Evolutionary conservation across 2,329 filamentous ascomycete species (phyloP), one percentile per base, ranked within the genome.

Genomic region (Fusarium domesticum): DNA sequence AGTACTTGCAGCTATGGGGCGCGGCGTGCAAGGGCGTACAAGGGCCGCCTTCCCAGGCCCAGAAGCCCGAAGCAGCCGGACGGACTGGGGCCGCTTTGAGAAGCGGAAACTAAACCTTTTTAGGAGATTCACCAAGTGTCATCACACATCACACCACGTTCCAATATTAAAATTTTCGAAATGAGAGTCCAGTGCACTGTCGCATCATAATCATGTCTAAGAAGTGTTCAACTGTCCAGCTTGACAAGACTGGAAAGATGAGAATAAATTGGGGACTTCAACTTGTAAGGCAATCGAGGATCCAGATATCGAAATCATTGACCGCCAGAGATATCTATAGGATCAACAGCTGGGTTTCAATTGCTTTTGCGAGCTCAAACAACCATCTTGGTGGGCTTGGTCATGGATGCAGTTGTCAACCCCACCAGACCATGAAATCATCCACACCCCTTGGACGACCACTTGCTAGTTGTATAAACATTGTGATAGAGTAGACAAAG

Each of bases 21-120:
- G n/a, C n/a, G n/a, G n/a, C n/a, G n/a, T n/a, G n/a, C n/a, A n/a
- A n/a, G n/a, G 31, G 11, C 16, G 20, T 23, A 42, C 40, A 50
- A 45, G 54, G 57, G 49, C 42, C 53, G 55, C 51, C 20, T 47
- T 57, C 44, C 36, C 18, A 39, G 42, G 39, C 50, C 42, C 39
- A 42, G 48, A 43, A 51, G 37, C 42, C 37, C 35, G 42, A 50
- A 42, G 33, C 23, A 46, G 37, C 42, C 44, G 37, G 23, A 28
- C 14, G 23, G 23, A 28, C 4, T 28, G 23, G 23, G 14, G 23
- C 14, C 23, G 23, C 14, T 12, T 12, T 28, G 23, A 8, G 14
- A 12, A 28, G 40, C 44, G 43, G 48, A 47, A 30, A 30, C 43
- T 28, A 28, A 28, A 28, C 23, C 23, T 3, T 28, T 28, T 28